Conservation (phyloP, 345 rosid genomes). For the Nasturtium officinale region DNA sequence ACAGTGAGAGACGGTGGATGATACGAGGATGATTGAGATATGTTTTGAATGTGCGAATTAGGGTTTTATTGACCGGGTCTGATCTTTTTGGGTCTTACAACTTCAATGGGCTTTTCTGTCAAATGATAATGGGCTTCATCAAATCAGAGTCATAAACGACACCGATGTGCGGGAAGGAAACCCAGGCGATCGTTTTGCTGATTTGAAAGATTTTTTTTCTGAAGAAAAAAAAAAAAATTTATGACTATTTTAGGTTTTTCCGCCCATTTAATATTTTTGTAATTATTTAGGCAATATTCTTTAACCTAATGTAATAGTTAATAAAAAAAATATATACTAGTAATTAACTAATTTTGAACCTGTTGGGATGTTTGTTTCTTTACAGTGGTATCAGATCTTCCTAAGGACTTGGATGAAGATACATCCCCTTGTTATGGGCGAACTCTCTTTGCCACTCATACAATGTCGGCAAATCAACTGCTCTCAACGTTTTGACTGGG, state of each 20-base stretch:
- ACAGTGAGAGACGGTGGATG: background rate
- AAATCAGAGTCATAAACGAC: background rate
- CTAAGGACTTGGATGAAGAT: no score
- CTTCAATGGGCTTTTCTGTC: background rate
- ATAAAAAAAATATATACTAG: background rate
- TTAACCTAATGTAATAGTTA: background rate
- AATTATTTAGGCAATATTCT: background rate
- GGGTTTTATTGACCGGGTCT: constrained; percentile 32
- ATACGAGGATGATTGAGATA: no score
- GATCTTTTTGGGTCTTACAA: background rate
- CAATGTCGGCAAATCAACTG: no score
- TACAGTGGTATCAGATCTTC: no score
- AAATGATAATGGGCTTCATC: background rate
- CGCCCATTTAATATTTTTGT: background rate
- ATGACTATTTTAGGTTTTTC: background rate
- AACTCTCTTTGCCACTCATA: no score
- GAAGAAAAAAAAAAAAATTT: background rate
- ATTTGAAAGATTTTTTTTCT: background rate
- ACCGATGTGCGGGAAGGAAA: background rate
- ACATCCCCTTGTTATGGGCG: no score
- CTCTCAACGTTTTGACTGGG: background rate
- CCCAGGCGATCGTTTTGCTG: background rate
- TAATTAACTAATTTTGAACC: no score
- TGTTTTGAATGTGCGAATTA: background rate
- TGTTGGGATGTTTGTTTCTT: no score